Evolutionary conservation across 495 filamentous ascomycete genomes (phyloP).

Genomic region (Penicillium herquei): DNA sequence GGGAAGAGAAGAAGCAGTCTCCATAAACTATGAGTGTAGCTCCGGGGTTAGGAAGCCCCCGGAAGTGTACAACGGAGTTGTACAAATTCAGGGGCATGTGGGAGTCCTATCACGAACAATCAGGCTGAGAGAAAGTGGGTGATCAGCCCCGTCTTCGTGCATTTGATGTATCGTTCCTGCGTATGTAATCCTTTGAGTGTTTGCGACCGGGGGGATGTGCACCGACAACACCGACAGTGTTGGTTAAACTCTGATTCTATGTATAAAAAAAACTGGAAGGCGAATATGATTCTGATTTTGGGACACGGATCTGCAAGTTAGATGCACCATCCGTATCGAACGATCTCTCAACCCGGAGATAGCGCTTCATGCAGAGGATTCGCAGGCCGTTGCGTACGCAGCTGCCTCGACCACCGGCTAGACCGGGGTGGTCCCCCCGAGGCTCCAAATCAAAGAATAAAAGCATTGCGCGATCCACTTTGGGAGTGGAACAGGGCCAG

Average conservation of each 20-base stretch:
- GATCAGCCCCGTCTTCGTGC: slow-evolving; percentile 11
- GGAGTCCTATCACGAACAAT: neutral
- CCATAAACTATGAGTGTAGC: neutral
- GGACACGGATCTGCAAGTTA: no score
- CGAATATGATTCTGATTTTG: no score
- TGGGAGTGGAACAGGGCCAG: slow-evolving; percentile 10
- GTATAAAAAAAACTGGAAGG: no score
- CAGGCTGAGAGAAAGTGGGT: slow-evolving; percentile 2
- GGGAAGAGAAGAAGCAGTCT: neutral
- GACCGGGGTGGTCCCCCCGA: slow-evolving; percentile 13
- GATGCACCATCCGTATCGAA: neutral
- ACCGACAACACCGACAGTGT: no score
- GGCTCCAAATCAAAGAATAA: slow-evolving; percentile 20
- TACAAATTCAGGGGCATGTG: neutral
- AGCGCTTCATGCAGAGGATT: slow-evolving; percentile 1
- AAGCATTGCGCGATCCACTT: slow-evolving; percentile 25
- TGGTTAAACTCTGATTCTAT: no score
- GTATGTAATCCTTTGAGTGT: neutral
- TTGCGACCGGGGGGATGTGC: neutral
- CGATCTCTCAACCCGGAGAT: neutral
- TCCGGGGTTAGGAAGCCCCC: neutral
- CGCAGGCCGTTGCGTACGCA: slow-evolving; percentile 15
- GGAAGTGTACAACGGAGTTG: neutral
- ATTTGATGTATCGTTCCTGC: slow-evolving; percentile 28
- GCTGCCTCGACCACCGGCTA: slow-evolving; percentile 4